These are phyloP conservation scores for Xylariaceae sp. DNA, from an alignment of 2,329 filamentous ascomycete species.

Conservation along the genomic window DNA sequence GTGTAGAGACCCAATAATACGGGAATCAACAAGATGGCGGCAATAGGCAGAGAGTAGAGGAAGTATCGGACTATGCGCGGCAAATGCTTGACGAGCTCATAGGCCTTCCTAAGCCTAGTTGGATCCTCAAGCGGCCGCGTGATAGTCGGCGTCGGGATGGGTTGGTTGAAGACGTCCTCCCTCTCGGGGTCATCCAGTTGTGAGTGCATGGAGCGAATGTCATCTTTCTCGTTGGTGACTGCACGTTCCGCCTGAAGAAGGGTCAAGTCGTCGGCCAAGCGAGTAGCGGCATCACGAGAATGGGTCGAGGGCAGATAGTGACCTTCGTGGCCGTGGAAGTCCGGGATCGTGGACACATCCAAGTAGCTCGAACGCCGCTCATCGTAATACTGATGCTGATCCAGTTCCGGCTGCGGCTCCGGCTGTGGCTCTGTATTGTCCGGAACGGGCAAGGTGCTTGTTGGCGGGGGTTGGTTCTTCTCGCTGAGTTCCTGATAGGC, in stretches of 20 bases:
- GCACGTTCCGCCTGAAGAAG: conserved; percentile 31
- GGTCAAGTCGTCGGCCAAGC: conserved; percentile 30
- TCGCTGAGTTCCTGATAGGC: not conserved
- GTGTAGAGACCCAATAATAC: conserved; percentile 58
- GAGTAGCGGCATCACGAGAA: conserved; percentile 28
- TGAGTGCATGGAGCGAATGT: conserved; percentile 24
- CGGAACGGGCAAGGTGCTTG: conserved; percentile 23
- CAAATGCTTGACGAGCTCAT: conserved; percentile 49
- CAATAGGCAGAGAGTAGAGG: conserved; percentile 63
- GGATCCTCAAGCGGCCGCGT: conserved; percentile 50
- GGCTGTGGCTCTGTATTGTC: conserved; percentile 8
- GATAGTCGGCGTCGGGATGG: conserved; percentile 16
- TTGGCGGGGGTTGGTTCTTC: conserved; percentile 18
- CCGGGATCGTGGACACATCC: conserved; percentile 19
- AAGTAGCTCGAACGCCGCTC: conserved; percentile 20
- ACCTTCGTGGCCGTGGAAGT: conserved; percentile 14
- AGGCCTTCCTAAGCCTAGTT: conserved; percentile 56
- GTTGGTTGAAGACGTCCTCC: conserved; percentile 32
- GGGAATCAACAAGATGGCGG: conserved; percentile 61
- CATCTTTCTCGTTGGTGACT: conserved; percentile 26
- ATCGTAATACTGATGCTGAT: conserved; percentile 4
- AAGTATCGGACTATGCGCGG: conserved; percentile 65
- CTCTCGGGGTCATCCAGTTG: conserved; percentile 22
- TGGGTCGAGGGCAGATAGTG: conserved; percentile 23
- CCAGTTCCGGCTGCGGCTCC: not conserved